phyloP scores from a whole-genome alignment of 2,329 filamentous ascomycete species.

The Cordyceps tenuipes region DNA sequence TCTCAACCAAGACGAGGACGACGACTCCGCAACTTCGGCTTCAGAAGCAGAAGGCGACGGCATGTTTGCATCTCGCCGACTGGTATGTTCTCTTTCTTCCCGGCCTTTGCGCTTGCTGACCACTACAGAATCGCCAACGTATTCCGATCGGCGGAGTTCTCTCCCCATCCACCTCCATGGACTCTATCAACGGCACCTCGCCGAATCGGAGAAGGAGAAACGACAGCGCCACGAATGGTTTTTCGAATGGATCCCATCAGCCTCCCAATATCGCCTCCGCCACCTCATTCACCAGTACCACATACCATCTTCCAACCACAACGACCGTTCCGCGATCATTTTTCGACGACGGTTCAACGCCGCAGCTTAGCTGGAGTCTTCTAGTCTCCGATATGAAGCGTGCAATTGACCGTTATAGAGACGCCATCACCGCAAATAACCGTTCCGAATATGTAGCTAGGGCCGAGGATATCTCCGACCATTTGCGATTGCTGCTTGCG shows the following conservation, averaged over 20 bases:
- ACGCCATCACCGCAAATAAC: constrained; percentile 75
- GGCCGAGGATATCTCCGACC: constrained; percentile 97
- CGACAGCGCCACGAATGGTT: constrained; percentile 43
- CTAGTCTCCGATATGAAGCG: constrained; percentile 89
- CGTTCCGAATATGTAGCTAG: constrained; percentile 85
- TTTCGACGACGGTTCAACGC: constrained; percentile 78
- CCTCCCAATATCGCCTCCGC: constrained; percentile 48
- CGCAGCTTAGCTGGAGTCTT: constrained; percentile 78
- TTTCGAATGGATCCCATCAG: constrained; percentile 28
- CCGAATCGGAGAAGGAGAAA: constrained; percentile 48
- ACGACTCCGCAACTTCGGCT: constrained; percentile 77
- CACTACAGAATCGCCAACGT: constrained; percentile 31
- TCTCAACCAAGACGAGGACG: constrained; percentile 74
- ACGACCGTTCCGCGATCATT: constrained; percentile 69
- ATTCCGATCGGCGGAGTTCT: constrained; percentile 62
- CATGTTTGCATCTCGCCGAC: constrained; percentile 58
- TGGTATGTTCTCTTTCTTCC: constrained; percentile 39
- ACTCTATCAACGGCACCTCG: constrained; percentile 70
- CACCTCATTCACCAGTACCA: constrained; percentile 53
- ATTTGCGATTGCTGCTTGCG: constrained; percentile 84
- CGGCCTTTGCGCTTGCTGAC: not conserved
- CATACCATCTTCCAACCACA: constrained; percentile 49
- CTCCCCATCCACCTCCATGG: constrained; percentile 84
- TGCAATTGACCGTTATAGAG: constrained; percentile 81
- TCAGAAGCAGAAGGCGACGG: constrained; percentile 75